These are phyloP conservation scores for Aspergillus sergii DNA, from an alignment of 2,329 filamentous ascomycete genomes.

Conservation along the genomic window DNA sequence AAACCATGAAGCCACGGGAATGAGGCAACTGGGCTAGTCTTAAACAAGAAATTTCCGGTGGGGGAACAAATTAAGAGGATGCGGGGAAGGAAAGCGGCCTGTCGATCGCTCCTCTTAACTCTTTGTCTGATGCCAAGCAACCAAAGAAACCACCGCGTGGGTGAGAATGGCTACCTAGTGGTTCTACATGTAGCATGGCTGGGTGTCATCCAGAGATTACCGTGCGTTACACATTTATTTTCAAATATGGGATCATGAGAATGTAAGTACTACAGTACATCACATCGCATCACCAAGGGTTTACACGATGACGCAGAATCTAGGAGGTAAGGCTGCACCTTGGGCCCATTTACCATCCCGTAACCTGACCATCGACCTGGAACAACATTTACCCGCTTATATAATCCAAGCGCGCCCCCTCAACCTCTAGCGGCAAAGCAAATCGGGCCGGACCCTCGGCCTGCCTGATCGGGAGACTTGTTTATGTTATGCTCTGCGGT, in stretches of 20 bases:
- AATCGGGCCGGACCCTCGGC: constrained; percentile 12
- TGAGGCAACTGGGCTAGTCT: constrained; percentile 10
- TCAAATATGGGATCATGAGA: not conserved
- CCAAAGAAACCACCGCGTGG: not conserved
- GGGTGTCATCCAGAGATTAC: not conserved
- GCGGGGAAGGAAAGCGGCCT: constrained; percentile 15
- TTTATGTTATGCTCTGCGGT: constrained; percentile 29
- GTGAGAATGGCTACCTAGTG: not conserved
- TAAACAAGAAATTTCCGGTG: constrained; percentile 32
- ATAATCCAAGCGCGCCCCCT: constrained; percentile 12
- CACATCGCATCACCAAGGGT: not conserved
- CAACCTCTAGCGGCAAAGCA: constrained; percentile 7
- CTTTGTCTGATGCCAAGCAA: not conserved
- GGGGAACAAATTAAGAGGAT: constrained; percentile 19
- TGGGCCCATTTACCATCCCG: not conserved
- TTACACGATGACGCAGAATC: not conserved
- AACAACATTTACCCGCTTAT: constrained; percentile 17
- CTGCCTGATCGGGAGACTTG: constrained; percentile 41
- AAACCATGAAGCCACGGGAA: constrained; percentile 10
- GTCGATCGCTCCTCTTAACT: constrained; percentile 15
- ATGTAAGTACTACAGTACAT: not conserved
- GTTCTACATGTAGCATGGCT: not conserved
- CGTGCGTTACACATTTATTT: not conserved
- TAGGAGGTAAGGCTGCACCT: constrained; percentile 6
- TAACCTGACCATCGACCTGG: constrained; percentile 3